phyloP scores from a whole-genome alignment of 2,329 filamentous ascomycete species.

The Pseudophaeomoniella oleicola region DNA sequence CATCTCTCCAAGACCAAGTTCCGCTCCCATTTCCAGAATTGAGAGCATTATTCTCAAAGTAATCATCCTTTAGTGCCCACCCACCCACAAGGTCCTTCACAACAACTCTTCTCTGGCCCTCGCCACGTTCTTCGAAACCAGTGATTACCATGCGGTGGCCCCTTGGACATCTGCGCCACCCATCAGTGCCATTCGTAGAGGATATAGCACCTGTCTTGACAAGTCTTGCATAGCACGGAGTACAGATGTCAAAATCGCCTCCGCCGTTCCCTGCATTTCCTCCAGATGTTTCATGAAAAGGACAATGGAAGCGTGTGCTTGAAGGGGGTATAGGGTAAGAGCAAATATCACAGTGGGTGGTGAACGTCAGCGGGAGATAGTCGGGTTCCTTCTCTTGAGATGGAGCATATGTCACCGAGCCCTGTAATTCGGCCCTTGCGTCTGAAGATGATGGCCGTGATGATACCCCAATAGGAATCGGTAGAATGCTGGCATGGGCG shows the following conservation, averaged over 20 bases:
- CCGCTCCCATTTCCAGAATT: slow-evolving; percentile 4
- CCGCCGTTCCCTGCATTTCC: slow-evolving; percentile 42
- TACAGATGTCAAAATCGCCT: slow-evolving; percentile 83
- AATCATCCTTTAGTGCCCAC: slow-evolving; percentile 47
- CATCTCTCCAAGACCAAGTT: slow-evolving; percentile 12
- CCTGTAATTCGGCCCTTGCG: slow-evolving; percentile 14
- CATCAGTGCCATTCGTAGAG: slow-evolving; percentile 58
- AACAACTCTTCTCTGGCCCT: slow-evolving; percentile 53
- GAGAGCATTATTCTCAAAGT: slow-evolving; percentile 15
- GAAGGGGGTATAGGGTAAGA: slow-evolving; percentile 55
- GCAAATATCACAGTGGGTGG: slow-evolving; percentile 67
- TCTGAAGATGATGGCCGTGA: slow-evolving; percentile 30
- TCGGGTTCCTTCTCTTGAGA: slow-evolving; percentile 25
- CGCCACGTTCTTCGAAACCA: slow-evolving; percentile 54
- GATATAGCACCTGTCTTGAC: slow-evolving; percentile 51
- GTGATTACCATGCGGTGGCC: slow-evolving; percentile 77
- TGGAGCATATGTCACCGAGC: slow-evolving; percentile 24
- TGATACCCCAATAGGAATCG: slow-evolving; percentile 1
- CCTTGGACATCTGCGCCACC: slow-evolving; percentile 69
- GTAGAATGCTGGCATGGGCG: background rate
- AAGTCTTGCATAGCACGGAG: slow-evolving; percentile 58
- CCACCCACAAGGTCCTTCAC: slow-evolving; percentile 67
- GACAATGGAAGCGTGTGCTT: slow-evolving; percentile 65
- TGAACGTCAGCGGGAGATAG: slow-evolving; percentile 58
- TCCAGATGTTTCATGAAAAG: slow-evolving; percentile 21